Evolutionary conservation across 306 rosid genomes (phyloP).

Genomic region (Vachellia collinsii): DNA sequence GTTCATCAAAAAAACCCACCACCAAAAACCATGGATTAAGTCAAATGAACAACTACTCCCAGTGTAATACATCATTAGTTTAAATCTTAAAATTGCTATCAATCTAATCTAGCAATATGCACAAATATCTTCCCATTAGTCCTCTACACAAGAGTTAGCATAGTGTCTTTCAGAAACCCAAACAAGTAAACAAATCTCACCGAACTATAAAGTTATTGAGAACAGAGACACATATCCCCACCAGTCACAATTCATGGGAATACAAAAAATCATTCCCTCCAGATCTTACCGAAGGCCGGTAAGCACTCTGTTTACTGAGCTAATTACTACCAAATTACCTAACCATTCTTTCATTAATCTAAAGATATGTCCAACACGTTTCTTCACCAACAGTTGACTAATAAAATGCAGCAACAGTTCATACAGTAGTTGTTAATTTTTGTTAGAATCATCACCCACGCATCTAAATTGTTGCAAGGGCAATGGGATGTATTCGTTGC

Average conservation of each 20-base stretch:
- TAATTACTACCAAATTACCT: background rate
- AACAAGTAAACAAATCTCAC: background rate
- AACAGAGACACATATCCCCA: background rate
- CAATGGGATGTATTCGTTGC: background rate
- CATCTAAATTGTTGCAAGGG: background rate
- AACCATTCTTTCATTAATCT: background rate
- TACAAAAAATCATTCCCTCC: background rate
- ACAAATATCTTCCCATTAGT: background rate
- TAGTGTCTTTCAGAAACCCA: background rate
- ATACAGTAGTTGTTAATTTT: background rate
- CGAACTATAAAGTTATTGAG: background rate
- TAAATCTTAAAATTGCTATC: slow-evolving; percentile 20
- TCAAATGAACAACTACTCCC: background rate
- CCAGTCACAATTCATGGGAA: background rate
- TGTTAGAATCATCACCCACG: background rate
- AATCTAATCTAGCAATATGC: background rate
- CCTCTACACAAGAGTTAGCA: background rate
- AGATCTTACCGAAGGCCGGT: background rate
- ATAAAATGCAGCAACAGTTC: background rate
- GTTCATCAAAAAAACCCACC: background rate
- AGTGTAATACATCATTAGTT: background rate
- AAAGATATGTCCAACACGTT: background rate
- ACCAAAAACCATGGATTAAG: background rate
- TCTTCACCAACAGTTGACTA: background rate
- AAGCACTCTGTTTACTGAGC: background rate